phyloP scores from a whole-genome alignment of 2,329 filamentous ascomycete species.

The Aaosphaeria arxii region DNA sequence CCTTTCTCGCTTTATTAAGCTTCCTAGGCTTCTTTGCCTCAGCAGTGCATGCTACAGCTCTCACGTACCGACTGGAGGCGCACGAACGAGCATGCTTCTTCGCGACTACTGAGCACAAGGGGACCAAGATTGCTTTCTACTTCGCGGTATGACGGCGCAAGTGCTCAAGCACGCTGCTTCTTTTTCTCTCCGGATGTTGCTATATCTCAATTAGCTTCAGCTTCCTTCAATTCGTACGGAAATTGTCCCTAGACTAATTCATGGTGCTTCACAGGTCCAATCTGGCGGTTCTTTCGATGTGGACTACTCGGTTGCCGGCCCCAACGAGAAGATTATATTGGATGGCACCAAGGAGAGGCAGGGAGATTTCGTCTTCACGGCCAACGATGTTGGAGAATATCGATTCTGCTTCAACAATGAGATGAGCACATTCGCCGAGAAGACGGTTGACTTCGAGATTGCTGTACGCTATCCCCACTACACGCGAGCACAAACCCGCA shows the following conservation, averaged over 20 bases:
- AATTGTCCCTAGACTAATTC: neutral
- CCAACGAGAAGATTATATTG: constrained; percentile 75
- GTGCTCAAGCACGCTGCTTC: neutral
- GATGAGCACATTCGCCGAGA: constrained; percentile 97
- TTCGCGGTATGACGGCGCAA: constrained; percentile 70
- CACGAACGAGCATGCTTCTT: constrained; percentile 98
- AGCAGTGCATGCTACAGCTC: constrained; percentile 76
- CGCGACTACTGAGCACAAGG: constrained; percentile 70
- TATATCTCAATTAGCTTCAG: too few relatives aligned
- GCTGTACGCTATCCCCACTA: constrained; percentile 61
- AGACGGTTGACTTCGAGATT: constrained; percentile 97
- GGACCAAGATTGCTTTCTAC: constrained; percentile 94
- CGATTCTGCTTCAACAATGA: constrained; percentile 98
- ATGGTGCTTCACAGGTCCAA: constrained; percentile 64
- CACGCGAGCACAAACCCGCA: constrained; percentile 22
- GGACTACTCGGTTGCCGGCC: constrained; percentile 84
- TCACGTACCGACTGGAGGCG: constrained; percentile 87
- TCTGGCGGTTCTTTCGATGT: constrained; percentile 96
- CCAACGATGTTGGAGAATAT: constrained; percentile 83
- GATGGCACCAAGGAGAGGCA: constrained; percentile 89
- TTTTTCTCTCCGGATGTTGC: too few relatives aligned
- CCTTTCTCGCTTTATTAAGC: constrained; percentile 30
- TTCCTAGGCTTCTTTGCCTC: constrained; percentile 70
- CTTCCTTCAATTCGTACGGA: too few relatives aligned
- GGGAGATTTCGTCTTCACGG: constrained; percentile 97